phyloP scores from a whole-genome alignment of 1,139 yeast genomes.

The Candida buenavistaensis region DNA sequence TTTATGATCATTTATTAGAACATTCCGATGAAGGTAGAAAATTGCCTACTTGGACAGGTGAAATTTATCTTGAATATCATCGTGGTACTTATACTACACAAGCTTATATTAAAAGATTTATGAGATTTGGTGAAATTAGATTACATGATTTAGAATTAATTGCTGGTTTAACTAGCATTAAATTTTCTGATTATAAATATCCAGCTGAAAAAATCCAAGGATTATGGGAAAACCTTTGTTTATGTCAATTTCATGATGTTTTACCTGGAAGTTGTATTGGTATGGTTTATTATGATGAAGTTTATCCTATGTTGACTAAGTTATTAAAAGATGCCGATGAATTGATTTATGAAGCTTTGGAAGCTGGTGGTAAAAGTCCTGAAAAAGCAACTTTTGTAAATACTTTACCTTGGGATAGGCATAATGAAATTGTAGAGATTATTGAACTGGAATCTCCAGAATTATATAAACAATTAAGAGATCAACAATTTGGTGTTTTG shows the following conservation, averaged over 20 bases:
- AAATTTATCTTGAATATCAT: slow-evolving; percentile 88
- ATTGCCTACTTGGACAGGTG: slow-evolving; percentile 90
- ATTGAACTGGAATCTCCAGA: slow-evolving; percentile 12
- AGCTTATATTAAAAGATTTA: slow-evolving; percentile 77
- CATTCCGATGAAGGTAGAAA: slow-evolving; percentile 63
- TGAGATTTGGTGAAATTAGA: slow-evolving; percentile 75
- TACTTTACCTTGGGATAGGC: slow-evolving; percentile 69
- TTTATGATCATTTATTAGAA: slow-evolving; percentile 65
- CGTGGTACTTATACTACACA: slow-evolving; percentile 97
- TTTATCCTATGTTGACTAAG: slow-evolving; percentile 69
- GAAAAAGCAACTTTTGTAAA: slow-evolving; percentile 33
- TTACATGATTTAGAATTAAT: slow-evolving; percentile 84
- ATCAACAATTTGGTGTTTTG: slow-evolving; percentile 5
- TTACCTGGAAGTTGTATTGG: slow-evolving; percentile 96
- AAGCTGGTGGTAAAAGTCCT: slow-evolving; percentile 13
- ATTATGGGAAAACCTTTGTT: slow-evolving; percentile 84
- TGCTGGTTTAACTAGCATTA: slow-evolving; percentile 73
- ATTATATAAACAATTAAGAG: slow-evolving; percentile 10
- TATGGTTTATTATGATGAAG: slow-evolving; percentile 89
- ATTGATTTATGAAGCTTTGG: slow-evolving; percentile 54
- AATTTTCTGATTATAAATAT: slow-evolving; percentile 54
- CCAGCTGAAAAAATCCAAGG: slow-evolving; percentile 67
- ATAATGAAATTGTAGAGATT: slow-evolving; percentile 47
- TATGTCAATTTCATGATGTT: slow-evolving; percentile 96
- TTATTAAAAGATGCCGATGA: slow-evolving; percentile 55